Evolutionary conservation across 225 moss, liverwort and hornwort species (phyloP), one percentile per base, ranked within the genome.

Genomic region (Neckera pumila): DNA sequence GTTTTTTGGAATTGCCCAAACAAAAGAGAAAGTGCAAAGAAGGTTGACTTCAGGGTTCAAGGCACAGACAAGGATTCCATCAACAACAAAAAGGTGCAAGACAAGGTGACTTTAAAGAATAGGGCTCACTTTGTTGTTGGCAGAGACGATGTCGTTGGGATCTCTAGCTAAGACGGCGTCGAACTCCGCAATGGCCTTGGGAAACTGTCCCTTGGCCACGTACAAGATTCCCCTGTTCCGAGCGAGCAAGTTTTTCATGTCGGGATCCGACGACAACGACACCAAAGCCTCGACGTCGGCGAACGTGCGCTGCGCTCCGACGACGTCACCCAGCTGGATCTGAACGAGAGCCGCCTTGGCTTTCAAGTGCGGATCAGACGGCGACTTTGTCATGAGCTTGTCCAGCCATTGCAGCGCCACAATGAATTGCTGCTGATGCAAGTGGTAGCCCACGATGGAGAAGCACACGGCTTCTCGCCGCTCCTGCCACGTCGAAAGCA

Each of bases 241-340:
- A 47, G 91, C 89, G 51, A 96, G 86, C 42, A 98, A 91, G 88
- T 89, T 94, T 42, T 86, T 64, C 82, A 95, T 85, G 13, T 79
- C 86, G 14, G 89, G 80, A 81, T 94, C 90, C 53, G 95, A 89
- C 61, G 88, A 85, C 65, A 92, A 90, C 62, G 92, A 93, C 80
- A 93, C 91, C 67, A 89, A 71, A 34, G 94, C 89, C 92, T 98
- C 96, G 42, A 97, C 94, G 53, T 93, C 92, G 34, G 96, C 90
- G 88, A 98, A 97, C 4, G 96, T 95, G 62, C 92, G 93, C 93
- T 95, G 94, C 47, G 98, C 97, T 87, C 98, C 98, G 85, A 89
- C 89, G n/a, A 96, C 53, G 86, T 98, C 98, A 64, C 98, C 98
- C 88, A 98, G 81, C 89, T 96, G 98, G 79, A 97, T 90, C 90